phyloP scores from a whole-genome alignment of 306 rosid genomes.

The Cucumis sativus region Cucumber_9930_V3 NC_026660.2:4673001-4673500 shows the following conservation, averaged over 20 bases:
- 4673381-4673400: slow-evolving; percentile 66
- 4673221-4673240: background rate
- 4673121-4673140: background rate
- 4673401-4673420: slow-evolving; percentile 59
- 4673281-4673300: slow-evolving; percentile 66
- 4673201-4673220: background rate
- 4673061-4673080: background rate
- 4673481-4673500: slow-evolving; percentile 22
- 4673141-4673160: background rate
- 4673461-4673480: slow-evolving; percentile 54
- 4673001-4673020: background rate
- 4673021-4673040: background rate
- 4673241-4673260: slow-evolving; percentile 1
- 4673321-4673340: slow-evolving; percentile 38
- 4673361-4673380: slow-evolving; percentile 80
- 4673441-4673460: slow-evolving; percentile 45
- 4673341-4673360: slow-evolving; percentile 81
- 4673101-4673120: background rate
- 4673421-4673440: slow-evolving; percentile 64
- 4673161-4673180: background rate
- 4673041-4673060: background rate
- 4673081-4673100: background rate
- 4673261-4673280: slow-evolving; percentile 77
- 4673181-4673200: background rate
- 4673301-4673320: slow-evolving; percentile 38